Evolutionary conservation across 2,329 filamentous ascomycete genomes (phyloP).

Genomic region (Xylaria multiplex): DNA sequence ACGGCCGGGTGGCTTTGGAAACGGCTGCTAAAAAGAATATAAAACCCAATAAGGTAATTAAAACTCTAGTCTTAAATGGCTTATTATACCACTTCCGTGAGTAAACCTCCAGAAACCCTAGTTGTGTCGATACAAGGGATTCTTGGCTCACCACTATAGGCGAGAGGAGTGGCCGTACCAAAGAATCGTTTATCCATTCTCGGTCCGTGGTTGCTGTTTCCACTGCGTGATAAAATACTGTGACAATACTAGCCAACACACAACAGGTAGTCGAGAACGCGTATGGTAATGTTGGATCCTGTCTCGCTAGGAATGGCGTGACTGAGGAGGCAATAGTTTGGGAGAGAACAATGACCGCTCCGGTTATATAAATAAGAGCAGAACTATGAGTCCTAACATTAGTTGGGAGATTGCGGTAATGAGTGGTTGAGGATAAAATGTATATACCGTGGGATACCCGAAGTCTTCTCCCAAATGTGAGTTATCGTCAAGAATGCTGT

Average conservation of each 20-base stretch:
- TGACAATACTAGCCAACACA: slow-evolving; percentile 4
- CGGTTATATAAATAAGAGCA: slow-evolving; percentile 18
- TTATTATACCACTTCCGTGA: not conserved
- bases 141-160: not conserved
- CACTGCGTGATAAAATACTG: not conserved
- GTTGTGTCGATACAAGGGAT: not conserved
- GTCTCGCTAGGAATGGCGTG: slow-evolving; percentile 12
- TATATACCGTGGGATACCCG: slow-evolving; percentile 14
- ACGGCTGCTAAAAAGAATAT: slow-evolving; percentile 21
- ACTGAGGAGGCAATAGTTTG: slow-evolving; percentile 18
- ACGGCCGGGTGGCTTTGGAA: slow-evolving; percentile 25
- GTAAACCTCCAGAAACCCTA: not conserved
- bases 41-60: not conserved
- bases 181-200: slow-evolving; percentile 2
- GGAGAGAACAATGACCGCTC: slow-evolving; percentile 13
- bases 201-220: not conserved
- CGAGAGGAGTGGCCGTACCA: slow-evolving; percentile 12
- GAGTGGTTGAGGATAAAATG: not conserved
- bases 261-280: slow-evolving; percentile 9
- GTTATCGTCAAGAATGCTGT: slow-evolving; percentile 16
- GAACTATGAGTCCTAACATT: not conserved
- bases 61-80: not conserved
- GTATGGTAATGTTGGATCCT: slow-evolving; percentile 3
- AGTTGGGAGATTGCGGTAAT: not conserved
- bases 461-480: slow-evolving; percentile 5